Evolutionary conservation across 2,329 filamentous ascomycete species (phyloP).

Genomic region (Falciphora oryzae): DNA sequence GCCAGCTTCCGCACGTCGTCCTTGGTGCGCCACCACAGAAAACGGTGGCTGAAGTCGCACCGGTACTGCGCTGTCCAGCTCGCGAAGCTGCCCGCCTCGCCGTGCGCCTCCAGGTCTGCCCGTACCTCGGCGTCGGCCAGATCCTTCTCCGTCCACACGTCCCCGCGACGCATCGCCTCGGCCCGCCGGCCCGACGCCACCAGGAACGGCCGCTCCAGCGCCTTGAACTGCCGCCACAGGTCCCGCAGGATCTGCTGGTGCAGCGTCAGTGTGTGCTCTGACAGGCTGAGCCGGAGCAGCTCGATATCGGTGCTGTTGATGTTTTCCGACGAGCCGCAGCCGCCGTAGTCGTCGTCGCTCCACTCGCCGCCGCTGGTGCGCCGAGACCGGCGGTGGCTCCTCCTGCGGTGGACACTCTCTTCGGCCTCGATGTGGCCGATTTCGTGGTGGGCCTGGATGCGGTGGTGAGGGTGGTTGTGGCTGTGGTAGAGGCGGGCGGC

Average conservation of each 20-base stretch:
- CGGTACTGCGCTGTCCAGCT: slow-evolving; percentile 14
- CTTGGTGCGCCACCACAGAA: slow-evolving; percentile 18
- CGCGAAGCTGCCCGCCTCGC: slow-evolving; percentile 10
- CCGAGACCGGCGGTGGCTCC: background rate
- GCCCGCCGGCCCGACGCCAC: slow-evolving; percentile 11
- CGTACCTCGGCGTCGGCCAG: slow-evolving; percentile 12
- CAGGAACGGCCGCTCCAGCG: slow-evolving; percentile 17
- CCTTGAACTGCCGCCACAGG: slow-evolving; percentile 18
- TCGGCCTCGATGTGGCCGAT: background rate
- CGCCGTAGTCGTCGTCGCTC: background rate
- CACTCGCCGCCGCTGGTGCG: background rate
- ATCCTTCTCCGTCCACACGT: slow-evolving; percentile 14
- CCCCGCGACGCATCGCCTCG: slow-evolving; percentile 13
- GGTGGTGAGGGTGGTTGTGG: slow-evolving; percentile 6
- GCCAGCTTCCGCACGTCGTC: slow-evolving; percentile 14
- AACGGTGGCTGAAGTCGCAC: slow-evolving; percentile 16
- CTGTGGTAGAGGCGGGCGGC: slow-evolving; percentile 10
- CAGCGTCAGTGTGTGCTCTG: slow-evolving; percentile 17
- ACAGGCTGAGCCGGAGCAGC: slow-evolving; percentile 13
- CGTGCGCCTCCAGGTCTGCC: slow-evolving; percentile 13
- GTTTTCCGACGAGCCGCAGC: background rate
- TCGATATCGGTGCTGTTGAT: background rate
- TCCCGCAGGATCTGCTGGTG: slow-evolving; percentile 17
- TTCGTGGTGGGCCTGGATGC: background rate
- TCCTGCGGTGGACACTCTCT: slow-evolving; percentile 7